Base-by-base conservation (phyloP, 768 basidiomycete genomes). In the Albatrellus ellisii region DNA sequence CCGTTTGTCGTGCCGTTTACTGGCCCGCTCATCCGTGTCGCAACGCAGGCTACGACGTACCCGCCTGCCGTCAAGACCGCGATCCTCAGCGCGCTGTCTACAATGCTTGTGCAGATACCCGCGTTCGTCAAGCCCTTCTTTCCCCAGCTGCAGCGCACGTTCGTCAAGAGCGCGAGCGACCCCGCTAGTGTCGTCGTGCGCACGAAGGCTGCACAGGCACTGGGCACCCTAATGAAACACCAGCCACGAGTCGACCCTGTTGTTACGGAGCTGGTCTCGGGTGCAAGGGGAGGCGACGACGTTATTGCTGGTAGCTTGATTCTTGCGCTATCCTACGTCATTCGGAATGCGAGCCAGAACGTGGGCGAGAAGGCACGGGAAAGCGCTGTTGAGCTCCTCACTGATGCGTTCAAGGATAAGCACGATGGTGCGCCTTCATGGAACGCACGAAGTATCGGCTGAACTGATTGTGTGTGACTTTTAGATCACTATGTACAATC, bases 101-200 rank as follows among this genome's bases (percentile, higher is more conserved):
- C 79, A 17, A 87, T 97, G 76, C 67, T 98, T 32, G 77, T 79
- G 48, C 72, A 75, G 34, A 91, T 95, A 18, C 91, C 92, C 0
- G 65, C 70, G 3, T 86, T 94, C 51, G 89, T 98, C 52, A 88
- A 86, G 59, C 94, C 94, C 2, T 98, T 98, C 79, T 97, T 97
- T 73, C 95, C 94, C 2, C 95, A 98, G 54, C 63, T 98, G 26
- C 94, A 97, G 54, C 76, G 92, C 26, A 97, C 91, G 0, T 97
- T 98, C 54, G 84, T 95, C 57, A 98, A 98, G 64, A 85, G 89
- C 33, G 72, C 83, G 2, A 75, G 81, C 43, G 92, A 98, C 57
- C 60, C 80, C 6, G 69, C 80, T 2, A 88, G 85, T 47, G 63
- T 73, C 1, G 73, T 75, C 12, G 88, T 98, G 20, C 77, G 94